Evolutionary conservation across 768 basidiomycete species (phyloP), one percentile per base, ranked within the genome.

Genomic region (Russula abietina): DNA sequence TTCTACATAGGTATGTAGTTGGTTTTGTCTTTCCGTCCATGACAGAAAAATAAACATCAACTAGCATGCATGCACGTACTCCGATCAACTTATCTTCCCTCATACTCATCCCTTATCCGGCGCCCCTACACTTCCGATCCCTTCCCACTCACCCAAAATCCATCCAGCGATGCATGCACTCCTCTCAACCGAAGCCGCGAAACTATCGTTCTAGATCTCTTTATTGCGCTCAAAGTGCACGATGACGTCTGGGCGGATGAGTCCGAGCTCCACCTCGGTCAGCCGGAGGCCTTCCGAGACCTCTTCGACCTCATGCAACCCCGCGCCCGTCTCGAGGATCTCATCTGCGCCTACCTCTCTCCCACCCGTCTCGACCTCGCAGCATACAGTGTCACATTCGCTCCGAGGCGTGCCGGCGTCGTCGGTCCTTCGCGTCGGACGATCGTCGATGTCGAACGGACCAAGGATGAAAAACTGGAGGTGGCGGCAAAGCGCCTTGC

Each of bases 241-340:
- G 87, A 92, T 70, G 91, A 93, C 73, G 80, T 91, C 49, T 85
- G 86, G 78, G 75, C 79, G 45, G 89, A 91, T 73, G 87, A 90
- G 53, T 79, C 81, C 2, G 83, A 84, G 70, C 78, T 92, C 26
- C 89, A 93, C 67, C 81, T 90, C 52, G 86, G 87, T 68, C 78
- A 86, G 14, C 85, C 87, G 58, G 89, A 91, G 71, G 79, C 81
- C 11, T 92, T 88, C 77, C 84, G 83, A 62, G 91, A 92, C 68
- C 74, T 93, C 28, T 92, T 93, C 70, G 87, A 88, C 65, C 80
- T 88, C 57, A 80, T 77, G 67, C 88, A 93, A 73, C 91, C 91
- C 6, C 81, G 83, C 54, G 81, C 83, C 32, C 76, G 91, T 24
- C 71, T 88, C n/a, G 91, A 93, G 72, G 91, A 93, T 71, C 78